These are phyloP conservation scores for Penicillium griseofulvum DNA, from an alignment of 2,329 filamentous ascomycete genomes.

Conservation along the genomic window DNA sequence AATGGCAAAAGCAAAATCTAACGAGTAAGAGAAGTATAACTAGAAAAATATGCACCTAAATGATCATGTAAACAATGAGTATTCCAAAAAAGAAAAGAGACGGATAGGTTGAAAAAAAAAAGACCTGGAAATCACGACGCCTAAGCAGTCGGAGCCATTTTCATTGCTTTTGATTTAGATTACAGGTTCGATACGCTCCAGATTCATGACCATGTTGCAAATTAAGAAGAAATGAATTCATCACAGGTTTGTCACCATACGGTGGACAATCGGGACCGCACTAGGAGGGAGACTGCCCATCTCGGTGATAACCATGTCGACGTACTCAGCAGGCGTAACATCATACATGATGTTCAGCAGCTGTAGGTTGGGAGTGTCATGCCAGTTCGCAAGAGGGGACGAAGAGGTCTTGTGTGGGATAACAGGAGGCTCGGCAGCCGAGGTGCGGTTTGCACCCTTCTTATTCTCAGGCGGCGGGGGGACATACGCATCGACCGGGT, in stretches of 20 bases:
- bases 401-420: conserved; percentile 23
- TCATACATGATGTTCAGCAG: conserved; percentile 81
- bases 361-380: conserved; percentile 59
- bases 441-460: conserved; percentile 33
- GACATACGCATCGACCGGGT: conserved; percentile 22
- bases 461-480: conserved; percentile 26
- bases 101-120: background rate
- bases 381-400: conserved; percentile 53
- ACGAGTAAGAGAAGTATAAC: background rate
- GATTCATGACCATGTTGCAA: background rate
- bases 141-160: background rate
- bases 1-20: background rate
- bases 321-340: conserved; percentile 80
- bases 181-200: conserved; percentile 3
- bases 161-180: conserved; percentile 3
- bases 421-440: conserved; percentile 22
- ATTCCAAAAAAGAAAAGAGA: background rate
- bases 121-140: background rate
- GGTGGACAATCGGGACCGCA: conserved; percentile 73
- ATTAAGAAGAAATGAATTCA: background rate
- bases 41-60: background rate
- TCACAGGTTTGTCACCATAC: conserved; percentile 51
- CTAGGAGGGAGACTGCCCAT: conserved; percentile 82
- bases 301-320: conserved; percentile 88
- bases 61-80: background rate